Percentiles rank a stretch among this genome's conserved stretches.
Conservation (phyloP, 2,329 filamentous ascomycete genomes). For the Ophiosphaerella narmari region DNA sequence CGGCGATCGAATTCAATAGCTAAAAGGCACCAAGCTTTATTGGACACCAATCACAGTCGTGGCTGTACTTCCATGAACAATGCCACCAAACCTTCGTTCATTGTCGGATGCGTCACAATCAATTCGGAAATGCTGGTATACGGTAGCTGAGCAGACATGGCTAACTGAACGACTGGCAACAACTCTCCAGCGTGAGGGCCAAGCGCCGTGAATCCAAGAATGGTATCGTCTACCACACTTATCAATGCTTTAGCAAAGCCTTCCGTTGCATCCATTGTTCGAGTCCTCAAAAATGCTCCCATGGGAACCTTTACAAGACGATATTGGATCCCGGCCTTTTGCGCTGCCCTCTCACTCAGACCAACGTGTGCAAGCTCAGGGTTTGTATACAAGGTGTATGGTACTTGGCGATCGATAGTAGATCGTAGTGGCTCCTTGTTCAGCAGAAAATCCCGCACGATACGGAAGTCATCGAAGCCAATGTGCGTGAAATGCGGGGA, state of each 20-base stretch:
- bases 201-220: conserved; percentile 18
- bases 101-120: conserved; percentile 17
- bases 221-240: neutral
- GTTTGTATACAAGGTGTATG: conserved; percentile 14
- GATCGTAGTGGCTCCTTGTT: conserved; percentile 5
- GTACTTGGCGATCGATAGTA: conserved; percentile 8
- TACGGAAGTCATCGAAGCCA: conserved; percentile 14
- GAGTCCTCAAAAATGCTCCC: conserved; percentile 9
- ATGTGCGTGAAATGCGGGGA: conserved; percentile 17
- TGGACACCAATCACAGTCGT: neutral
- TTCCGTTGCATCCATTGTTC: conserved; percentile 14
- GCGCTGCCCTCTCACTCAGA: conserved; percentile 5
- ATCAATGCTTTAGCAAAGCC: conserved; percentile 12
- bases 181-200: conserved; percentile 14
- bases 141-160: conserved; percentile 12
- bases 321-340: conserved; percentile 7
- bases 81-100: conserved; percentile 11
- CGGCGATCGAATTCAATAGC: neutral
- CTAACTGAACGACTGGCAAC: conserved; percentile 17
- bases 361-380: conserved; percentile 16
- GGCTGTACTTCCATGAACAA: conserved; percentile 6
- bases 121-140: conserved; percentile 10
- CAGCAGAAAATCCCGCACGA: conserved; percentile 10
- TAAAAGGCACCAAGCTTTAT: neutral
- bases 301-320: conserved; percentile 13